Base-by-base conservation (phyloP, 2,329 filamentous ascomycete species). In the Pseudogymnoascus sp. region DNA sequence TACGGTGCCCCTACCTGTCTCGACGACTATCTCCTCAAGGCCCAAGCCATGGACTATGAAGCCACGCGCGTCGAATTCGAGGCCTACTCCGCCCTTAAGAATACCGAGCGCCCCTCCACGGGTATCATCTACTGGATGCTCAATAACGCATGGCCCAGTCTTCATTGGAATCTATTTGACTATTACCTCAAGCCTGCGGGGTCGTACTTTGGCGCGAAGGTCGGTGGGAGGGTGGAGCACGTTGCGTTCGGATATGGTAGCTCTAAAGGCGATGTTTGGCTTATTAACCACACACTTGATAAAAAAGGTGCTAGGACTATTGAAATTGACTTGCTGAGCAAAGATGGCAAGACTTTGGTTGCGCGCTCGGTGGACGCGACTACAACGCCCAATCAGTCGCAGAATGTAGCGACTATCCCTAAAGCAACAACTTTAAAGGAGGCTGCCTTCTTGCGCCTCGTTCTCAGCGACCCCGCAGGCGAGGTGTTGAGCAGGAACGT, bases 41-140 rank as follows among this genome's bases (percentile, higher is more conserved):
- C 80, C 0, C 83, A 87, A 67, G 78, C 87, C 63, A 78, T 80
- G 72, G 84, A 87, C 68, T 87, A 85, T 65, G 84, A 88, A 70
- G 83, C 83, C 1, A 85, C 81, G 0, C 75, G 83, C 2, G 75
- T 82, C 0, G 74, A 86, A 65, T 84, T 82, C 61, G 84, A 87
- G 67, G 82, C 73, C 0, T 86, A 80, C 66, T 74, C 77, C 0
- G 73, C 78, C 2, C 73, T 75, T 0, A 84, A 82, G 77, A 80
- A 69, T 63, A 75, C 74, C 1, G 69, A 72, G 1, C 73, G 79
- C 2, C 80, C 82, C 0, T 82, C 83, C 0, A 86, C 83, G 0
- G 84, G 84, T 0, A 57, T 82, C 57, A 80, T 87, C 14, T 87
- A 87, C 72, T 87, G 84, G 84, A 87, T 87, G 84, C 70, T 87